Evolutionary conservation across 1,139 yeast species (phyloP).

Genomic region (Taphrina confusa): DNA sequence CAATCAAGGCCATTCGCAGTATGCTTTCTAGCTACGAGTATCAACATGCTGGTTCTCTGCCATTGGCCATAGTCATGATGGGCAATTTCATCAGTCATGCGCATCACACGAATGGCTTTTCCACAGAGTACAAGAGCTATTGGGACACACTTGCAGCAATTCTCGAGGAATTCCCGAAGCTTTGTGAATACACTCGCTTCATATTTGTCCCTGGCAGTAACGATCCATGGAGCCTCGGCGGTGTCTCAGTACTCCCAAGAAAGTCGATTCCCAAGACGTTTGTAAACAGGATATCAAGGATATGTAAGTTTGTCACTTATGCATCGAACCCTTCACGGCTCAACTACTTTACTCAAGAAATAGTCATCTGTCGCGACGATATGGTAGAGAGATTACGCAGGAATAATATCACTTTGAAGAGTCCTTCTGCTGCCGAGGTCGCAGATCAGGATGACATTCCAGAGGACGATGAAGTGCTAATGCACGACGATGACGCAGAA

Average conservation of each 20-base stretch:
- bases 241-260: slow-evolving; percentile 70
- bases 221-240: slow-evolving; percentile 89
- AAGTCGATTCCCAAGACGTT: slow-evolving; percentile 69
- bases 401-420: slow-evolving; percentile 53
- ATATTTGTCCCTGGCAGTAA: slow-evolving; percentile 82
- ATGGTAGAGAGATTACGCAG: slow-evolving; percentile 68
- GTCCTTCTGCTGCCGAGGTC: neutral
- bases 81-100: slow-evolving; percentile 77
- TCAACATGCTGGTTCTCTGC: slow-evolving; percentile 52
- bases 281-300: slow-evolving; percentile 63
- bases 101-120: slow-evolving; percentile 54
- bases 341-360: slow-evolving; percentile 75
- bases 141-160: slow-evolving; percentile 64
- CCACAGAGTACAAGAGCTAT: slow-evolving; percentile 57
- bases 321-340: slow-evolving; percentile 76
- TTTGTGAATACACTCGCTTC: slow-evolving; percentile 54
- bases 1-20: slow-evolving; percentile 63
- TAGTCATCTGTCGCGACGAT: slow-evolving; percentile 72
- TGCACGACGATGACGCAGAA: slow-evolving; percentile 17
- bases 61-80: slow-evolving; percentile 60
- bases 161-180: slow-evolving; percentile 54
- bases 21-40: slow-evolving; percentile 56
- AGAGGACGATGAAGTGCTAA: slow-evolving; percentile 32
- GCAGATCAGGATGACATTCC: neutral
- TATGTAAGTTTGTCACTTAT: slow-evolving; percentile 68